Conservation (phyloP, 257 asterid species). For the Solanum appendiculatum region DNA sequence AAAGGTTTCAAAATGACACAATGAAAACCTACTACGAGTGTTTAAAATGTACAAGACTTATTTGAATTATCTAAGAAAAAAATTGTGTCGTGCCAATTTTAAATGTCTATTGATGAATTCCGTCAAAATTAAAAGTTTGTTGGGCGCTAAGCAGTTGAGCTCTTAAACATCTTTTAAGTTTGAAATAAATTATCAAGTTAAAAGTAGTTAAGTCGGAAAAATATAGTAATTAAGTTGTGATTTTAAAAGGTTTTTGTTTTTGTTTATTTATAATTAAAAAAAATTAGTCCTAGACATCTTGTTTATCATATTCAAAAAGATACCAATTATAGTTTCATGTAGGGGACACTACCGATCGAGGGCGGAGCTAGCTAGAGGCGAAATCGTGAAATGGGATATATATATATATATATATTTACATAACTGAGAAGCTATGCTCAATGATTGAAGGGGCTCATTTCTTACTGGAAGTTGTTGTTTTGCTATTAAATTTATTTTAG, state of each 20-base stretch:
- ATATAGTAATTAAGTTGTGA: not conserved
- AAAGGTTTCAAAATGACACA: not conserved
- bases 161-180: not conserved
- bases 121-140: not conserved
- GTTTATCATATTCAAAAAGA: not conserved
- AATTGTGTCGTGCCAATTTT: not conserved
- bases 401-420: no score
- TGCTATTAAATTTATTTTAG: not conserved
- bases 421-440: no score
- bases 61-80: not conserved
- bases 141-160: not conserved
- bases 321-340: not conserved
- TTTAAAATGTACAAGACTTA: not conserved
- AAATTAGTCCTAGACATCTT: not conserved
- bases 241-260: not conserved
- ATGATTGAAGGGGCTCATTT: no score
- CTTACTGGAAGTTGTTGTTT: no score
- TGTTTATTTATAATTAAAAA: not conserved
- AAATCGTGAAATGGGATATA: rapidly evolving
- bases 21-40: not conserved
- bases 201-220: no score
- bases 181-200: not conserved
- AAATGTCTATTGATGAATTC: not conserved
- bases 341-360: not conserved
- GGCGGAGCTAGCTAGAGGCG: not conserved